phyloP scores from a whole-genome alignment of 208 protist species.

The Wallacemonas sp. region DNA sequence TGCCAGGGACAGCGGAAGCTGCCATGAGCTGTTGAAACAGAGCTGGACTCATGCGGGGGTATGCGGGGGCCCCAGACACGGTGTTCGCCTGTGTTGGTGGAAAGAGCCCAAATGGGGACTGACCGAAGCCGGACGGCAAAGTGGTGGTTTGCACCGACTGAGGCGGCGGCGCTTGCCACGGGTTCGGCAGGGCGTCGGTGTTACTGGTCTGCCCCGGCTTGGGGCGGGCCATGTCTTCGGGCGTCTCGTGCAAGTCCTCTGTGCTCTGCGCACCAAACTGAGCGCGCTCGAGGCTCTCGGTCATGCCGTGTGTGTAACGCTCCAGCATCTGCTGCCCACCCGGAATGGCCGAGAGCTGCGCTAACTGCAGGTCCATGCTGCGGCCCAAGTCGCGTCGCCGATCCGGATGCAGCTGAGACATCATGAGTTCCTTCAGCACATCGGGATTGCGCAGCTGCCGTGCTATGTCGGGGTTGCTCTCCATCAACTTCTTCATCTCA shows the following conservation, averaged over 20 bases:
- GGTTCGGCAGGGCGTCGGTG: slow-evolving; percentile 63
- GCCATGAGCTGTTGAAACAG: background rate
- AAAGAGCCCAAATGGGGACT: background rate
- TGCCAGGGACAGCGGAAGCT: background rate
- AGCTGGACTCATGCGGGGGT: background rate
- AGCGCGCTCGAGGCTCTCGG: slow-evolving; percentile 23
- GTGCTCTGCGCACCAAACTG: slow-evolving; percentile 47
- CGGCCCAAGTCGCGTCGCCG: slow-evolving; percentile 48
- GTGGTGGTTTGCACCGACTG: background rate
- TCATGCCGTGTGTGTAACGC: slow-evolving; percentile 38
- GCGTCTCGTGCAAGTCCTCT: slow-evolving; percentile 50
- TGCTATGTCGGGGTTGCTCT: slow-evolving; percentile 55
- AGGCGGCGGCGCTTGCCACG: slow-evolving; percentile 22
- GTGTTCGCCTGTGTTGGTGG: background rate
- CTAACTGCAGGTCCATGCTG: slow-evolving; percentile 54
- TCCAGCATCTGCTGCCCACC: slow-evolving; percentile 69
- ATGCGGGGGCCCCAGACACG: background rate
- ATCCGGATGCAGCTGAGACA: slow-evolving; percentile 72
- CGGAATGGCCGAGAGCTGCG: slow-evolving; percentile 61
- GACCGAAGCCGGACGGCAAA: background rate
- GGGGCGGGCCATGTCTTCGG: slow-evolving; percentile 18
- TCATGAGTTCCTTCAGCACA: slow-evolving; percentile 67
- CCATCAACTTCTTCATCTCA: slow-evolving; percentile 39
- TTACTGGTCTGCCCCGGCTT: slow-evolving; percentile 16
- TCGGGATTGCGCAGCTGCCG: slow-evolving; percentile 57